Conservation (phyloP, 768 basidiomycete species). For the Podaxis sp. region DNA sequence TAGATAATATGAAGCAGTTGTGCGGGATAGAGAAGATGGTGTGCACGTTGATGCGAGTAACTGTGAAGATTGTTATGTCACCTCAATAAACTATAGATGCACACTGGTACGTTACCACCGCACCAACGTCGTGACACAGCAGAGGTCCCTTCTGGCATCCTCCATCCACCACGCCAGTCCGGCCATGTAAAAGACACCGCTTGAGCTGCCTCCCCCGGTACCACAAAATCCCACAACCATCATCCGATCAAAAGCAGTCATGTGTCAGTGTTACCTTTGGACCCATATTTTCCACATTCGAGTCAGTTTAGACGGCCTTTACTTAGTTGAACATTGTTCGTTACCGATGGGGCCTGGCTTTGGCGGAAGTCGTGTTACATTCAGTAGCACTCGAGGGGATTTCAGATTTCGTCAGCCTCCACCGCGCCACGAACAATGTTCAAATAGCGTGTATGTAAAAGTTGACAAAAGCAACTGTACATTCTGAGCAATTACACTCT, state of each 20-base stretch:
- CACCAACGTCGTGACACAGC: constrained; percentile 59
- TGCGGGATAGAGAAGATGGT: constrained; percentile 57
- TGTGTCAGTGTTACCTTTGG: too few relatives aligned
- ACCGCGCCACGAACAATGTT: too few relatives aligned
- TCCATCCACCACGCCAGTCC: constrained; percentile 34
- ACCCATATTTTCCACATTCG: too few relatives aligned
- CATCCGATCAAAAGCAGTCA: constrained; percentile 15
- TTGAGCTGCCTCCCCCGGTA: constrained; percentile 4
- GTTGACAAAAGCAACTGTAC: too few relatives aligned
- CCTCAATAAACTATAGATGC: neutral
- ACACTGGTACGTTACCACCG: constrained; percentile 79
- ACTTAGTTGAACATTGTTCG: too few relatives aligned
- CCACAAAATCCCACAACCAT: constrained; percentile 4
- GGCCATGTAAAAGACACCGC: constrained; percentile 22
- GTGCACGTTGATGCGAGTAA: constrained; percentile 67
- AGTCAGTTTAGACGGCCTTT: too few relatives aligned
- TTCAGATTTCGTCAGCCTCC: too few relatives aligned
- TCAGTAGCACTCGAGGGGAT: too few relatives aligned
- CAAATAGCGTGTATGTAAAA: too few relatives aligned
- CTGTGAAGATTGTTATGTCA: constrained; percentile 72
- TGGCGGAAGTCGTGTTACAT: too few relatives aligned
- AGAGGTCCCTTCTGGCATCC: constrained; percentile 78
- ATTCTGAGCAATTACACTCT: too few relatives aligned
- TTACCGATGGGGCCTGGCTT: too few relatives aligned
- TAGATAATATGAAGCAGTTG: constrained; percentile 65